Percentiles rank a stretch among this genome's conserved stretches.
Evolutionary conservation across 106 monocot species (phyloP).

Genomic region (Dioscorea zingiberensis): DNA sequence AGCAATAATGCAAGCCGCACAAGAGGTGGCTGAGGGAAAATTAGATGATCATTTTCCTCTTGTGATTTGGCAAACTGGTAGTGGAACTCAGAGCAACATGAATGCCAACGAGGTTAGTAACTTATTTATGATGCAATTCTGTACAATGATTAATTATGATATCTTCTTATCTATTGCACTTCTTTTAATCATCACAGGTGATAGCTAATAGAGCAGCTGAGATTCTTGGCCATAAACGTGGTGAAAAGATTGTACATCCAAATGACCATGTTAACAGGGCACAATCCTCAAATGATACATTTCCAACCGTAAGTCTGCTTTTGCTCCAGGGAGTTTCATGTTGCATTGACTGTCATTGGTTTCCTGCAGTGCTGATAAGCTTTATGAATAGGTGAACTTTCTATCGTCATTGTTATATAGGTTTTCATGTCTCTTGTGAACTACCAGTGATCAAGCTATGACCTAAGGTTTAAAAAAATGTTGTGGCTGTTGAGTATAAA

Average conservation of each 20-base stretch:
- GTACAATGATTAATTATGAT: background rate
- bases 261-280: slow-evolving; percentile 95
- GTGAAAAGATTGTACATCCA: slow-evolving; percentile 89
- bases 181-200: slow-evolving; percentile 39
- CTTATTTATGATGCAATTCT: background rate
- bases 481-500: no score
- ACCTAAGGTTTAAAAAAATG: no score
- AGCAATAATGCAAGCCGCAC: slow-evolving; percentile 93
- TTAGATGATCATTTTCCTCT: slow-evolving; percentile 97
- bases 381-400: no score
- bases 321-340: background rate
- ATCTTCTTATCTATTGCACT: background rate
- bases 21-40: slow-evolving; percentile 93
- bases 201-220: slow-evolving; percentile 97
- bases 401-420: no score
- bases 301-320: slow-evolving; percentile 75
- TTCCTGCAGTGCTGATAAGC: no score
- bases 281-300: slow-evolving; percentile 98
- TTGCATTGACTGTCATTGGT: no score
- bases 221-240: slow-evolving; percentile 84
- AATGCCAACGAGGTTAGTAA: slow-evolving; percentile 90
- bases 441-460: no score
- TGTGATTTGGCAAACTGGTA: slow-evolving; percentile 99
- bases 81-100: slow-evolving; percentile 99
- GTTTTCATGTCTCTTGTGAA: no score